Evolutionary conservation across 768 basidiomycete genomes (phyloP).

Genomic region (Panaeolus cyanescens): DNA sequence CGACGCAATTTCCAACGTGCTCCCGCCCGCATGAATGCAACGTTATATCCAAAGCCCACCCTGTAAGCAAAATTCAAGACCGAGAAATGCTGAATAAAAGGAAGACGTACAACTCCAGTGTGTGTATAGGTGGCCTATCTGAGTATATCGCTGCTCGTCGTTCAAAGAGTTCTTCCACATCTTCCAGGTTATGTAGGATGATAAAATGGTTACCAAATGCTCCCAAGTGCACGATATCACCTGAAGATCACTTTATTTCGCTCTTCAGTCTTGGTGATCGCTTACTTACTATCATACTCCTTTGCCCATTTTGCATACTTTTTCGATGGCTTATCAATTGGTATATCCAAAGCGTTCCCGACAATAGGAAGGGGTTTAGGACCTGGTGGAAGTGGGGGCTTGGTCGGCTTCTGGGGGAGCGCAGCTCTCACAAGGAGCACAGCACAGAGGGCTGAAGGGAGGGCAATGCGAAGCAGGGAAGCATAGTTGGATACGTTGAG

Average conservation of each 20-base stretch:
- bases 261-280: neutral
- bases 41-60: neutral
- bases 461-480: neutral
- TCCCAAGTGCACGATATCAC: constrained; percentile 20
- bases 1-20: neutral
- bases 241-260: constrained; percentile 3
- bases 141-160: constrained; percentile 48
- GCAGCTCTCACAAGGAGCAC: neutral
- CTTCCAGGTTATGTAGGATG: constrained; percentile 24
- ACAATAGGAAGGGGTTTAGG: neutral
- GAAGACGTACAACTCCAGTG: constrained; percentile 5
- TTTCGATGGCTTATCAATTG: neutral
- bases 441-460: neutral
- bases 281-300: neutral
- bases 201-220: constrained; percentile 21
- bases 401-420: neutral
- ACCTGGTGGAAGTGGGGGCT: neutral
- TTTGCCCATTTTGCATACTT: neutral
- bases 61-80: neutral
- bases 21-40: neutral
- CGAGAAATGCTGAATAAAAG: neutral
- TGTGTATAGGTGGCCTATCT: constrained; percentile 36
- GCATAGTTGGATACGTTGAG: neutral
- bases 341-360: neutral
- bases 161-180: constrained; percentile 29